These are phyloP conservation scores for Termitomyces sp. DNA, from an alignment of 768 basidiomycete genomes.

Conservation along the genomic window DNA sequence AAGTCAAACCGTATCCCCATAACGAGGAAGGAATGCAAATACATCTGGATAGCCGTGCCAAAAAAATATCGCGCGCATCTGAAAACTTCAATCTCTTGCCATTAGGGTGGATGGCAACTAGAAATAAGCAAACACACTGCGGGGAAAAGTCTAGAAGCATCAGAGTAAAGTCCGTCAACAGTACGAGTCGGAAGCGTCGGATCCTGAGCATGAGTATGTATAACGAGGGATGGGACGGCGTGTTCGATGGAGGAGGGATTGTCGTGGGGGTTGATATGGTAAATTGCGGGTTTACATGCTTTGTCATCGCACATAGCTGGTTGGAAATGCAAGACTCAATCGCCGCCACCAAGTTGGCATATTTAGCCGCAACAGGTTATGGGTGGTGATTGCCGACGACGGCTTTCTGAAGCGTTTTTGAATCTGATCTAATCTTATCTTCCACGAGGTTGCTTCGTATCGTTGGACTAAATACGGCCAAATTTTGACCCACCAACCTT, in stretches of 20 bases:
- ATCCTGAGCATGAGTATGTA: slow-evolving; percentile 16
- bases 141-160: slow-evolving; percentile 15
- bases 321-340: too few species aligned
- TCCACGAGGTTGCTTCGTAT: too few species aligned
- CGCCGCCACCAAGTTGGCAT: too few species aligned
- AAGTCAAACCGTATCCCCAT: neutral
- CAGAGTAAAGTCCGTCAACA: neutral
- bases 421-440: too few species aligned
- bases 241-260: slow-evolving; percentile 15
- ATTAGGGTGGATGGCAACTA: slow-evolving; percentile 20
- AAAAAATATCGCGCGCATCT: slow-evolving; percentile 18
- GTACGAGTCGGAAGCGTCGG: neutral
- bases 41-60: slow-evolving; percentile 24
- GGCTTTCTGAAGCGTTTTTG: too few species aligned
- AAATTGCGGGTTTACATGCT: slow-evolving; percentile 14
- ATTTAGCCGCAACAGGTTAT: too few species aligned
- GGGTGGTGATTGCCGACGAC: too few species aligned
- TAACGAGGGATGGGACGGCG: slow-evolving; percentile 14
- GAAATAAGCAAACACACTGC: slow-evolving; percentile 11
- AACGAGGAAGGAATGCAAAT: neutral
- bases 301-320: slow-evolving; percentile 15
- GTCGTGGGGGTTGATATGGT: slow-evolving; percentile 14
- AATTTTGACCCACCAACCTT: too few species aligned
- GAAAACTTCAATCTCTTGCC: slow-evolving; percentile 20
- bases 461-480: too few species aligned